Base-by-base conservation (phyloP, 164 flowering plant species). In the Platanus orientalis region DNA sequence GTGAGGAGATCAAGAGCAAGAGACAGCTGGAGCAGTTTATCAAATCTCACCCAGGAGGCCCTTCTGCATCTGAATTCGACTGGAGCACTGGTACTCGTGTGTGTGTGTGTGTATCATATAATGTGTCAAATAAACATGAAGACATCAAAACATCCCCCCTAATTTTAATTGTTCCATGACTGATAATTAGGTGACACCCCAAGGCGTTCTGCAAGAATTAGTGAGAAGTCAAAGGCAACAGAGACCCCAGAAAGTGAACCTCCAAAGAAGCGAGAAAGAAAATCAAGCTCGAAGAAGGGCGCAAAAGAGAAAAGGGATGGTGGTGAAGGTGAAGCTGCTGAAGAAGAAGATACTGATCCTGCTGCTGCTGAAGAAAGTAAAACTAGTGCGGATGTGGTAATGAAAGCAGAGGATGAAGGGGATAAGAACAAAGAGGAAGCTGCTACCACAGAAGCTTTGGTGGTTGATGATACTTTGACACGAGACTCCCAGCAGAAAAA, bases 121-220 rank as follows among this genome's bases (percentile, higher is more conserved):
- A n/a, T n/a, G n/a, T n/a, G n/a, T n/a, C n/a, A n/a, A 16, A 7
- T 7, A 5, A 40, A 17, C 29, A 17, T 24, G 25, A 6, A 7
- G 17, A 0, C 32, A 47, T 23, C 13, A 27, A 30, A 59, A 4
- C 0, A 44, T n/a, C n/a, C n/a, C n/a, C n/a, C n/a, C n/a, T 21
- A 48, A 11, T 6, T 6, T 59, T 13, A 45, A 0, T 19, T 16
- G 49, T 19, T 24, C 27, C 2, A 23, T 49, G 24, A 42, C 60
- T 65, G 30, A 56, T 32, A 44, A 50, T 55, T 72, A 79, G 85
- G 85, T 61, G 84, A 80, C 61, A 78, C 84, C 11, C 88, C 88
- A 23, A 67, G 88, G 61, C 78, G 85, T 36, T 84, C 88, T 67
- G 66, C 77, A 11, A 73, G 85, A 62, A 67, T 81, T 16, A 80